Conservation (phyloP, 2,329 filamentous ascomycete species). For the Botrytis medusae region DNA sequence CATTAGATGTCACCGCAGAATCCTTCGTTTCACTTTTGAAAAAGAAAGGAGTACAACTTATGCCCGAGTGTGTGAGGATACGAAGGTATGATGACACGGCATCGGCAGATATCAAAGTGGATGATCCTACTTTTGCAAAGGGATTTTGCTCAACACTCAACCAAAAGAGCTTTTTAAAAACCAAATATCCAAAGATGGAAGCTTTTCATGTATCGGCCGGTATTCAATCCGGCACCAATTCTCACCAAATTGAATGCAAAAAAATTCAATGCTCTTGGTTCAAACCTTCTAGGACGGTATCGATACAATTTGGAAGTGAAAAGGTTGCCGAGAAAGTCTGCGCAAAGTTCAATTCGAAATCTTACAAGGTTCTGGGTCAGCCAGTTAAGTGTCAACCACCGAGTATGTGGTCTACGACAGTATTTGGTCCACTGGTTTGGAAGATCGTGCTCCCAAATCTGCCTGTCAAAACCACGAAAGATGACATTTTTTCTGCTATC, state of each 20-base stretch:
- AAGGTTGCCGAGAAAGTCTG: constrained; percentile 31
- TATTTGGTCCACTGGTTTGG: constrained; percentile 28
- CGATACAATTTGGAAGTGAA: constrained; percentile 33
- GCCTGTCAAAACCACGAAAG: constrained; percentile 25
- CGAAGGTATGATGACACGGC: neutral
- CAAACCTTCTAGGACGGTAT: constrained; percentile 31
- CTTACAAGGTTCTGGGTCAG: constrained; percentile 31
- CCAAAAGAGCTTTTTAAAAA: constrained; percentile 11
- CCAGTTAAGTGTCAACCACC: constrained; percentile 23
- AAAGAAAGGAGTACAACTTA: constrained; percentile 29
- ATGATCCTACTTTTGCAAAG: constrained; percentile 33
- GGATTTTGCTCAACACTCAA: constrained; percentile 24
- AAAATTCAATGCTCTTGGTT: constrained; percentile 36
- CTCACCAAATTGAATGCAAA: constrained; percentile 31
- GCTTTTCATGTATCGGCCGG: neutral
- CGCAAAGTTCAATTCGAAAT: constrained; percentile 30
- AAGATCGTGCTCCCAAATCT: constrained; percentile 33
- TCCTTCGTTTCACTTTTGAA: constrained; percentile 24
- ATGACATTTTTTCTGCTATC: constrained; percentile 29
- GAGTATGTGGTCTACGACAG: neutral
- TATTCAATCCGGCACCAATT: constrained; percentile 15
- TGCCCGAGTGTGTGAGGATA: constrained; percentile 26
- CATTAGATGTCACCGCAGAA: constrained; percentile 26
- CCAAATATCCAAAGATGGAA: neutral
- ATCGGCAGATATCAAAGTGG: constrained; percentile 28